Evolutionary conservation across 139 green algal species (phyloP), one percentile per base, ranked within the genome.

Genomic region (Eudorina sp.): DNA sequence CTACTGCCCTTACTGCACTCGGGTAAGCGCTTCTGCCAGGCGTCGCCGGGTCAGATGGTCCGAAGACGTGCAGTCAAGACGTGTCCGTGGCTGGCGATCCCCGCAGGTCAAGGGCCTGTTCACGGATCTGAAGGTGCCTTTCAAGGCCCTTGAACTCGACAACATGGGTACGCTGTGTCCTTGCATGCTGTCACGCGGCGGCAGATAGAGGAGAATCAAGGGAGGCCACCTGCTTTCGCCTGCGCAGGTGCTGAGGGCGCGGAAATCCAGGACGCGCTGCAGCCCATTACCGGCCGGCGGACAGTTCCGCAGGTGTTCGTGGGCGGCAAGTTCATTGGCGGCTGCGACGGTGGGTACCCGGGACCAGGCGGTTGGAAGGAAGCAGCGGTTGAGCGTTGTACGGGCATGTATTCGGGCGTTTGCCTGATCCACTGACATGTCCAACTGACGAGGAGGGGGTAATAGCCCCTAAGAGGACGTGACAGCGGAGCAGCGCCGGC

Each of bases 251-350:
- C 83, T 6, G 95, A 98, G 45, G 95, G 95, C 23, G 81, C 90
- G 2, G 92, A 93, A 8, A 82, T 98, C 7, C 93, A 96, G 85
- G 89, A 93, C 31, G 92, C 91, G 13, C 87, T 98, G 43, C 60
- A 69, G 18, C 19, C 82, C 1, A 86, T 97, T 1, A 95, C 93
- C 18, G 90, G 92, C 5, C 84, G 79, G 0, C 89, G 93, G 31
- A 97, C 96, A 2, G 96, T 98, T 38, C 96, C 96, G n/a, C 96
- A 98, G 74, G 96, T 98, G 2, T 98, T 98, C 75, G 88, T 98
- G 27, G 92, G 90, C 7, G 92, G 94, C 62, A 85, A 94, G 64
- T 94, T 94, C 66, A 90, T 98, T 58, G 95, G 95, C 25, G 95
- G 95, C 58, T 96, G 91, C 69, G 95, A 98, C 76, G 95, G 93